These are phyloP conservation scores for Talaromyces sp. DNA, from an alignment of 2,329 filamentous ascomycete species.

Conservation along the genomic window DNA sequence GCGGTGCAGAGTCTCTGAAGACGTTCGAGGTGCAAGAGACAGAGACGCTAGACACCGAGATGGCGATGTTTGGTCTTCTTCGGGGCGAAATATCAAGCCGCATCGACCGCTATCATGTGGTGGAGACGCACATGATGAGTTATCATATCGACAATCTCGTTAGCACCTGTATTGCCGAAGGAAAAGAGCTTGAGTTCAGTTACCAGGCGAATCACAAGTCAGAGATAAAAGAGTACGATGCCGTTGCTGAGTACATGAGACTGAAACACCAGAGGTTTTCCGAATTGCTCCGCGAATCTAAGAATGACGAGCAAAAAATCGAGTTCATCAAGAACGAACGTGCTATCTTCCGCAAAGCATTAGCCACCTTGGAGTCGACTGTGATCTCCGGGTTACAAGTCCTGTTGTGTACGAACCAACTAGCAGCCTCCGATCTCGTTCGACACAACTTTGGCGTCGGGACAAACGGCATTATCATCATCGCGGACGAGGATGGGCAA, in stretches of 20 bases:
- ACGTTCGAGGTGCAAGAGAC: background rate
- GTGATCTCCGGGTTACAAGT: background rate
- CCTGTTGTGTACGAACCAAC: background rate
- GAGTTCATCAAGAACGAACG: background rate
- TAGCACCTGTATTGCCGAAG: background rate
- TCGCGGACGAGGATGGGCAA: conserved; percentile 1
- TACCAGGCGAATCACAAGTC: background rate
- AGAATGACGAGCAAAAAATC: background rate
- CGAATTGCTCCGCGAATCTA: background rate
- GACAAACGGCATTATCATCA: background rate
- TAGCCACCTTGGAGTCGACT: background rate
- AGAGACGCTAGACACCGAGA: background rate
- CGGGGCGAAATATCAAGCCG: background rate
- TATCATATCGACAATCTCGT: background rate
- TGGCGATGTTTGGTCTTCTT: background rate
- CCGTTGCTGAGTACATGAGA: background rate
- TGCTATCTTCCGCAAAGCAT: background rate
- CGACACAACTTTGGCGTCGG: background rate
- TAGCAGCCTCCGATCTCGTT: background rate
- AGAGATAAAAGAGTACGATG: background rate
- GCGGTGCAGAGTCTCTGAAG: background rate
- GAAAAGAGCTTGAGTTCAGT: background rate
- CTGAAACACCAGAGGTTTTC: background rate
- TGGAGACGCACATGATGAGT: background rate
- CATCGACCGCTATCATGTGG: background rate